phyloP scores from a whole-genome alignment of 192 early-diverging fungal species.

The Coemansia sp. region DNA sequence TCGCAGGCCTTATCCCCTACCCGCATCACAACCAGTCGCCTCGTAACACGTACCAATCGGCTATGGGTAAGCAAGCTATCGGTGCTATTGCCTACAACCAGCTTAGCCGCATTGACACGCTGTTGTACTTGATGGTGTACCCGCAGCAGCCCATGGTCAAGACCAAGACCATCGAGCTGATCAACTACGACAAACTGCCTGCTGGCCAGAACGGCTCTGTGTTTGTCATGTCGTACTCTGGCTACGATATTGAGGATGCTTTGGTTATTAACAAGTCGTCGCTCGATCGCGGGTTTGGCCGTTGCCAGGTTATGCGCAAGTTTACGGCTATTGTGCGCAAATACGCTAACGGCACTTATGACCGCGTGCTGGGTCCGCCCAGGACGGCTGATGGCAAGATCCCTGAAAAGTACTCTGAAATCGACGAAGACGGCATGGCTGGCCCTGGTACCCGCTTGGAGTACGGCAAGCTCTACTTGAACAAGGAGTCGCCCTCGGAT shows the following conservation, averaged over 20 bases:
- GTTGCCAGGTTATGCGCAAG: constrained; percentile 93
- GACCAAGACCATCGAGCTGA: constrained; percentile 93
- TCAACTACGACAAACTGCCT: constrained; percentile 95
- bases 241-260: constrained; percentile 99
- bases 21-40: constrained; percentile 99
- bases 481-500: constrained; percentile 87
- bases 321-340: constrained; percentile 96
- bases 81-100: constrained; percentile 97
- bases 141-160: constrained; percentile 98
- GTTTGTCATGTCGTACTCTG: constrained; percentile 96
- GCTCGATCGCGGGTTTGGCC: constrained; percentile 97
- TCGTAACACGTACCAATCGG: constrained; percentile 99
- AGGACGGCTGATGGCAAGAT: constrained; percentile 88
- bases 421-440: constrained; percentile 96
- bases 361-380: constrained; percentile 91
- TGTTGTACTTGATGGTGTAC: constrained; percentile 97
- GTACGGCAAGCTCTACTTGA: constrained; percentile 98
- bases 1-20: constrained; percentile 98
- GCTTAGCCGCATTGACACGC: constrained; percentile 94
- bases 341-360: constrained; percentile 76
- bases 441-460: constrained; percentile 92
- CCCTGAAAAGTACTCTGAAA: constrained; percentile 94
- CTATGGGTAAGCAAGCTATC: constrained; percentile 99
- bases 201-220: constrained; percentile 99
- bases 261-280: constrained; percentile 99